Conservation (phyloP, 164 flowering plant species). For the Stephania yunnanensis region DNA sequence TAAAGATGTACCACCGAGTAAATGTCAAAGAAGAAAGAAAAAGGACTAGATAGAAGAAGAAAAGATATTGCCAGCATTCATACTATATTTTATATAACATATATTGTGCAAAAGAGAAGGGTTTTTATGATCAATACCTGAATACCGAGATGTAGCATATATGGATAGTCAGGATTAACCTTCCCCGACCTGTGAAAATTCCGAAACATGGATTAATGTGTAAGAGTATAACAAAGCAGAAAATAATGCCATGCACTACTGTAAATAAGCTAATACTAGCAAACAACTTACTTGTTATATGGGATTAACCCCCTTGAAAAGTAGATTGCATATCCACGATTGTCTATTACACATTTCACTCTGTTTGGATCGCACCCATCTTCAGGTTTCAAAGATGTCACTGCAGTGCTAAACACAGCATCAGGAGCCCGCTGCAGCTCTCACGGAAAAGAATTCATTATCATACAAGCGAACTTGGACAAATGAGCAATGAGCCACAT, state of each 20-base stretch:
- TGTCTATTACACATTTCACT: constrained; percentile 88
- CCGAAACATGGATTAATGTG: constrained; percentile 5
- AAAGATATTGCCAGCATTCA: neutral
- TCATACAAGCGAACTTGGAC: neutral
- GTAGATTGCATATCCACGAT: constrained; percentile 86
- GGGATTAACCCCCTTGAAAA: constrained; percentile 94
- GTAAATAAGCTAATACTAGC: neutral
- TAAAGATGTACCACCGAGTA: no score
- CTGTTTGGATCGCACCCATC: constrained; percentile 87
- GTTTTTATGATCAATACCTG: constrained; percentile 46
- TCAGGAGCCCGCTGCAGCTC: constrained; percentile 72
- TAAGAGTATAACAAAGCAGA: neutral
- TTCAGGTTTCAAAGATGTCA: constrained; percentile 79
- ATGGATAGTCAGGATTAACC: constrained; percentile 73
- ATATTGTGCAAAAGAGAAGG: neutral
- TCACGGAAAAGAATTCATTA: constrained; percentile 1
- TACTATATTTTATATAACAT: neutral
- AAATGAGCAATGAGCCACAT: neutral
- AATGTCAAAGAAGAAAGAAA: neutral
- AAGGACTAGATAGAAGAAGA: neutral
- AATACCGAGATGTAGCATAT: constrained; percentile 92
- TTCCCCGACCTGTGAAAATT: constrained; percentile 57
- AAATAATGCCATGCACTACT: neutral
- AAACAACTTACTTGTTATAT: constrained; percentile 64
- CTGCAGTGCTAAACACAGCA: constrained; percentile 99